Conservation (phyloP, 352 stramenopile genomes). For the Elongisporangium undulatum region DNA sequence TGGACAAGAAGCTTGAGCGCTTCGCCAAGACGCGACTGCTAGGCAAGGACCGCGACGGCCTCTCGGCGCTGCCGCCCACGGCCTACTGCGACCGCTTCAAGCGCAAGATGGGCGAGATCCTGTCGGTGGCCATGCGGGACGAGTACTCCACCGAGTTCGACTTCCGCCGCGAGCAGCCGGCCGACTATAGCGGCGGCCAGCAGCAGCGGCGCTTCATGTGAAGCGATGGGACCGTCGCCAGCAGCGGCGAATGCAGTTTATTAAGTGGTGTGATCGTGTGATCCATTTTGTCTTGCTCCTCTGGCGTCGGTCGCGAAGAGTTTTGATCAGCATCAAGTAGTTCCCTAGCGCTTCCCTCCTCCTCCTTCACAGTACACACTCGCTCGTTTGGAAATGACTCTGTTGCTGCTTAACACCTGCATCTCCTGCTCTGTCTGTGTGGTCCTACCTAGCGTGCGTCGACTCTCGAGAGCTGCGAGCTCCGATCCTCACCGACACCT, state of each 20-base stretch:
- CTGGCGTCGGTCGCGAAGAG: not conserved
- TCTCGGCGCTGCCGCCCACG: slow-evolving; percentile 75
- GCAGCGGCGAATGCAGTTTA: not conserved
- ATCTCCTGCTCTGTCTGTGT: slow-evolving; percentile 18
- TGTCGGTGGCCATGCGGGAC: slow-evolving; percentile 64
- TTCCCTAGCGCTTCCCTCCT: not conserved
- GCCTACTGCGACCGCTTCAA: slow-evolving; percentile 89
- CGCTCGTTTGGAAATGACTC: not conserved
- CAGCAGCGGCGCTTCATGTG: slow-evolving; percentile 56
- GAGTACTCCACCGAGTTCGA: slow-evolving; percentile 49
- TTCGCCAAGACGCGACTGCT: slow-evolving; percentile 86
- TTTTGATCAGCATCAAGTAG: not conserved
- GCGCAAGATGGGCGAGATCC: slow-evolving; percentile 83
- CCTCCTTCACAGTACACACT: not conserved
- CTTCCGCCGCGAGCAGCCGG: slow-evolving; percentile 16
- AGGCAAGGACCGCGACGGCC: slow-evolving; percentile 67
- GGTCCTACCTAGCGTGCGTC: slow-evolving; percentile 30
- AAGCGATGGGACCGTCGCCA: slow-evolving; percentile 3
- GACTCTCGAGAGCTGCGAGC: slow-evolving; percentile 9
- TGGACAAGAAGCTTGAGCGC: slow-evolving; percentile 88
- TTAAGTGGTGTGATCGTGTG: slow-evolving; percentile 9
- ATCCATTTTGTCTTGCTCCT: not conserved
- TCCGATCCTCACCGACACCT: not conserved
- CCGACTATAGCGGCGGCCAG: slow-evolving; percentile 15
- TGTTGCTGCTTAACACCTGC: not conserved